These are phyloP conservation scores for Kwoniella newhampshirensis DNA, from an alignment of 768 basidiomycete species.

Conservation along the genomic window DNA sequence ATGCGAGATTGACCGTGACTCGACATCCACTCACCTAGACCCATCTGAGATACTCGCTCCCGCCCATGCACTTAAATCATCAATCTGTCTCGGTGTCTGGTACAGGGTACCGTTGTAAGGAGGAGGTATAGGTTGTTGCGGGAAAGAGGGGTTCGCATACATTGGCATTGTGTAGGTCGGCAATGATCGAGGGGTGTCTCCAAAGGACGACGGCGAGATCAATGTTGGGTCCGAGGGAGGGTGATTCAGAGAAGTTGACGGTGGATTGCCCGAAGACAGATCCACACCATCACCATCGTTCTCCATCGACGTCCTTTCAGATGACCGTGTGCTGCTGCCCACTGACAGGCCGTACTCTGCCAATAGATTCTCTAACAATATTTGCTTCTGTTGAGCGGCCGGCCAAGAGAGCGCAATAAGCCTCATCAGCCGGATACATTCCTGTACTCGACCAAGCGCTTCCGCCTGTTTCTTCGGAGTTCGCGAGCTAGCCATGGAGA, in stretches of 20 bases:
- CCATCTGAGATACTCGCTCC: background rate
- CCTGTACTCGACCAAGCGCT: constrained; percentile 22
- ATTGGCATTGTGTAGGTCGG: too few species aligned
- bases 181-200: too few species aligned
- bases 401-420: constrained; percentile 35
- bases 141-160: too few species aligned
- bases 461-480: constrained; percentile 29
- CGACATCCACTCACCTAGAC: background rate
- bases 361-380: constrained; percentile 23
- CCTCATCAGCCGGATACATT: constrained; percentile 32
- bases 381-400: constrained; percentile 27
- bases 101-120: background rate
- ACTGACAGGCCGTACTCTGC: constrained; percentile 27
- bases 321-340: too few species aligned
- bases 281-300: too few species aligned
- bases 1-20: too few species aligned
- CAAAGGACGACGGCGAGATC: too few species aligned
- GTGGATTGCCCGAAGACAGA: too few species aligned
- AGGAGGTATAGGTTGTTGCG: too few species aligned
- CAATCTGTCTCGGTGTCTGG: background rate
- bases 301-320: too few species aligned
- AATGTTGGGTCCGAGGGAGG: too few species aligned
- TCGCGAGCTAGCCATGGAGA: constrained; percentile 30
- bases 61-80: constrained; percentile 5
- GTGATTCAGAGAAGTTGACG: too few species aligned